These are phyloP conservation scores for Pulicaria dysenterica DNA, from an alignment of 129 eudicot genomes.

Conservation along the genomic window DNA sequence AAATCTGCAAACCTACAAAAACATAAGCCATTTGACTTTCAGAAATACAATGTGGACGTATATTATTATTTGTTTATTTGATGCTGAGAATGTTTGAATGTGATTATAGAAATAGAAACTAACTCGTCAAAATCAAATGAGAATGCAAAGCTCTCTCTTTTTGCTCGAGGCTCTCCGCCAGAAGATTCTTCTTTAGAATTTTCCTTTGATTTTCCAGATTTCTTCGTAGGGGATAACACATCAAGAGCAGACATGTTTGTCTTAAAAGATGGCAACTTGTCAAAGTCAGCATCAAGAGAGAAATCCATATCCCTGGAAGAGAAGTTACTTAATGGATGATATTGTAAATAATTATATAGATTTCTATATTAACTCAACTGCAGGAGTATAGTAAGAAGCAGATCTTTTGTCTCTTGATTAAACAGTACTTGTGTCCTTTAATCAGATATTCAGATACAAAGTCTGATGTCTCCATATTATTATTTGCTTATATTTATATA, in stretches of 20 bases:
- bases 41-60: neutral
- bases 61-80: neutral
- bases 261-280: slow-evolving; percentile 73
- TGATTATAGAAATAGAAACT: slow-evolving; percentile 22
- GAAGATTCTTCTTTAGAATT: slow-evolving; percentile 52
- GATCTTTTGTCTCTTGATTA: slow-evolving; percentile 11
- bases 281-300: slow-evolving; percentile 72
- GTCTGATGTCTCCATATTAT: slow-evolving; percentile 14
- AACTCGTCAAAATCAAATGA: slow-evolving; percentile 73
- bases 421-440: neutral
- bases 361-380: slow-evolving; percentile 2
- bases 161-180: slow-evolving; percentile 41
- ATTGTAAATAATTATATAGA: slow-evolving; percentile 19
- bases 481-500: too few relatives aligned
- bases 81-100: slow-evolving; percentile 6
- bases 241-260: slow-evolving; percentile 78
- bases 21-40: slow-evolving; percentile 14
- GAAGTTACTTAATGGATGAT: slow-evolving; percentile 7
- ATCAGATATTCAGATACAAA: slow-evolving; percentile 8
- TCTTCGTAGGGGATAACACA: slow-evolving; percentile 63
- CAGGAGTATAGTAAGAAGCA: neutral
- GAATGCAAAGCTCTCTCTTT: slow-evolving; percentile 58
- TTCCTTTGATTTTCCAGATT: slow-evolving; percentile 55
- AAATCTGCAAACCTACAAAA: slow-evolving; percentile 56
- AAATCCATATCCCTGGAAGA: slow-evolving; percentile 85